Evolutionary conservation across 2,329 filamentous ascomycete species (phyloP), one percentile per base, ranked within the genome.

Genomic region (Penicillium decumbens): DNA sequence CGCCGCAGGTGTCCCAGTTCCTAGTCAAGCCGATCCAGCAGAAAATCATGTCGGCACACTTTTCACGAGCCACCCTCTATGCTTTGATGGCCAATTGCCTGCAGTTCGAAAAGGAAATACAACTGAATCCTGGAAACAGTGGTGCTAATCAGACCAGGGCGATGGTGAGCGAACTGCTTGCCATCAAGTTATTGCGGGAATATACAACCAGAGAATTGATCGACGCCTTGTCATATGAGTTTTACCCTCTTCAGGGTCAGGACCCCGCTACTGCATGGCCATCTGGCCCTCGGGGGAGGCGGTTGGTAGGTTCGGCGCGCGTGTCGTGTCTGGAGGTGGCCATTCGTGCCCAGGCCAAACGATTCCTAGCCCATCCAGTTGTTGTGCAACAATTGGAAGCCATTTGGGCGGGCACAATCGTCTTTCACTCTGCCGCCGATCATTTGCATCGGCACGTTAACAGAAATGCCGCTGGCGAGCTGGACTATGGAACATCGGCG

Each of bases 1-100:
- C 90, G n/a, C 92, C 92, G 3, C 92, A 97, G 67, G 86, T 97
- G 49, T 95, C 90, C 13, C 91, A 95, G 66, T 97, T 97, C 67
- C 80, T 97, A 30, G 81, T 96, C 65, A 96, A 96, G 75, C 92
- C 92, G 2, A 93, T 96, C 76, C 89, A 93, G 70, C 87, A 93
- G 66, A 87, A 92, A 68, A 91, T 96, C 55, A 84, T 86, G 53
- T 78, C 82, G 13, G 83, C 87, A 44, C 88, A 95, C 70, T 92
- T 95, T 69, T 91, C 87, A 27, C 81, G 88, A 41, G 91, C 88
- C 8, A 93, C 90, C 0, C 70, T 96, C 32, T 96, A 95, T 72
- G 89, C 90, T 2, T 75, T 97, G 59, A 86, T 96, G 79, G 89
- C 91, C 42, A 97, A 97, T 65, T 95, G 89, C 65, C 77, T 97